Evolutionary conservation across 1,284 basidiomycete genomes (phyloP), one percentile per base, ranked within the genome.

Genomic region (Somion occarium): DNA sequence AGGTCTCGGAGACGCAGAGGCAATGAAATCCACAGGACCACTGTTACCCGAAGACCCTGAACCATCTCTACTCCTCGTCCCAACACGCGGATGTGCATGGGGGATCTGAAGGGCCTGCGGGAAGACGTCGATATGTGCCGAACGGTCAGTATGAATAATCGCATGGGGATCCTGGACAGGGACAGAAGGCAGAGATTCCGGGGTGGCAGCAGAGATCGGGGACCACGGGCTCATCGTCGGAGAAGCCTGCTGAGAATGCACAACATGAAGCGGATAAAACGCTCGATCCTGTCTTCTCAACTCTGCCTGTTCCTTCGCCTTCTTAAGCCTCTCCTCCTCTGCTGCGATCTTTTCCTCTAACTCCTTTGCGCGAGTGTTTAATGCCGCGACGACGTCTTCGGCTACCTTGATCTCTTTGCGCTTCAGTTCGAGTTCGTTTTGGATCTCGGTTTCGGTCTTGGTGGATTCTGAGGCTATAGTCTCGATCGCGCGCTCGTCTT

Each of bases 371-470:
- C 69, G 65, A 41, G 52, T 54, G 50, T 63, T 69, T 34, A 72
- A 59, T 38, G 69, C 69, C 2, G 63, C 62, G 4, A 70, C 61
- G 12, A 72, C 75, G 53, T 88, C 83, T 67, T 94, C 91, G 38
- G 86, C 82, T 24, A 79, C 75, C 54, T 75, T 82, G 48, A 91
- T 82, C 64, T 91, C 86, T 53, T 74, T 74, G 62, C 71, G 75
- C 68, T 84, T 83, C 51, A 63, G 66, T 57, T 84, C 80, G 58
- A 90, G 64, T 56, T 79, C 75, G 49, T 74, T 72, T 49, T 67
- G 63, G 48, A 85, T 56, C 52, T 69, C 63, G 46, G 64, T 62
- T 50, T 78, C 76, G 52, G 74, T 72, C 47, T 66, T 54, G 27
- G 58, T 69, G 38, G 69, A 65, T 44, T 71, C 69, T 39, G 68